Evolutionary conservation across 495 filamentous ascomycete species (phyloP), one percentile per base, ranked within the genome.

Genomic region (Lentithecium fluviatile): DNA sequence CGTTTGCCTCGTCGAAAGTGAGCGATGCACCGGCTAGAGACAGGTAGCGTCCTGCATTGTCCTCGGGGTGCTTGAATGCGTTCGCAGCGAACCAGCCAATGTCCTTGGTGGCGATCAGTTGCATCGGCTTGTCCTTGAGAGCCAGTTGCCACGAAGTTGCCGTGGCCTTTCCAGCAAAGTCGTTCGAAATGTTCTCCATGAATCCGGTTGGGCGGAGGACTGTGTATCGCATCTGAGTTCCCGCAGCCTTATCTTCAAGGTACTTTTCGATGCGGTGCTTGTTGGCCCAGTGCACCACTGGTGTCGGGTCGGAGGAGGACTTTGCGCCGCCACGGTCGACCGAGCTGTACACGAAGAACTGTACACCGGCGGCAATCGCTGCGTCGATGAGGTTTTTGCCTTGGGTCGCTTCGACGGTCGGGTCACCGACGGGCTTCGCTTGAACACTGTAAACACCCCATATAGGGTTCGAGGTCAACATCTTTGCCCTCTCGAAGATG

Each of bases 211-310:
- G 84, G n/a, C 85, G 37, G 8, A 72, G 66, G n/a, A 72, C 45
- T 8, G 69, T 66, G 55, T 56, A 72, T 3, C 64, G 54, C 82
- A 88, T 86, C 25, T 69, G 58, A 0, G 55, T 71, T 6, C 74
- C 68, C 2, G 46, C 21, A 20, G 74, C 58, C 21, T 65, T 65
- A 11, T 77, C 66, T 25, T 78, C 73, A 8, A 90, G 78, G 63
- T 88, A 75, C 51, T 77, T 45, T 73, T 89, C 85, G 70, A 89
- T 79, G 32, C 82, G 69, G 65, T 87, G 80, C 70, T 90, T 90
- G 69, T 63, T 70, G 40, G 71, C 65, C 70, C 88, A 90, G 67
- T 88, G 85, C 24, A 79, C 79, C 45, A 88, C 71, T 1, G 74
- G 56, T 1, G 87, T 88, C 5, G 83, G 79, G 55, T 81, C 83